These are phyloP conservation scores for Raphanus hybrid DNA, from an alignment of 441 rosid species.

Conservation along the genomic window DNA sequence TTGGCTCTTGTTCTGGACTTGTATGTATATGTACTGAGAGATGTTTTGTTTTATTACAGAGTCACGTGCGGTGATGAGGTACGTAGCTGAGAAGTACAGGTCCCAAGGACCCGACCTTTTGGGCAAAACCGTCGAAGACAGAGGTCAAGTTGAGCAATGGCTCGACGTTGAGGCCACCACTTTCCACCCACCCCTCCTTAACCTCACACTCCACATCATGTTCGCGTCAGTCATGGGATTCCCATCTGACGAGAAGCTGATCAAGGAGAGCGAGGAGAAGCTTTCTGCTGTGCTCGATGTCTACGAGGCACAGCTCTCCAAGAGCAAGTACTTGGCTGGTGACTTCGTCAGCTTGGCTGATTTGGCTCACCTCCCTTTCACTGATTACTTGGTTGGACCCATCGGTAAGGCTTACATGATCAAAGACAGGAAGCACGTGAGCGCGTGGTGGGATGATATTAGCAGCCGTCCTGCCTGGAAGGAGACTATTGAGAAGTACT, in stretches of 20 bases:
- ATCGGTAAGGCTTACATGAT: conserved; percentile 45
- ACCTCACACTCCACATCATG: conserved; percentile 52
- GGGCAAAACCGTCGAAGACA: conserved; percentile 63
- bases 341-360: conserved; percentile 77
- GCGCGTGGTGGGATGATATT: conserved; percentile 82
- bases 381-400: conserved; percentile 54
- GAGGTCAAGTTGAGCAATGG: conserved; percentile 77
- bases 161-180: conserved; percentile 64
- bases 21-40: background rate
- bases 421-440: conserved; percentile 56
- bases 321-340: conserved; percentile 68
- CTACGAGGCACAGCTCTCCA: conserved; percentile 62
- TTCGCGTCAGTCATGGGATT: conserved; percentile 51
- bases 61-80: conserved; percentile 73
- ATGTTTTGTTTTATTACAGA: conserved; percentile 43
- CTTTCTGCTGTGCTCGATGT: conserved; percentile 59
- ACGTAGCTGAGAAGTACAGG: conserved; percentile 68
- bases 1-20: background rate
- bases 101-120: conserved; percentile 67
- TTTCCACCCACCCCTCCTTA: conserved; percentile 53
- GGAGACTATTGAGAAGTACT: conserved; percentile 47
- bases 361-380: conserved; percentile 65
- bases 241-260: conserved; percentile 52
- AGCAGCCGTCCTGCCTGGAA: conserved; percentile 71
- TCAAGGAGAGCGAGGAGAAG: conserved; percentile 65